Evolutionary conservation across 2,329 filamentous ascomycete species (phyloP), one percentile per base, ranked within the genome.

Genomic region (Aureobasidium subglaciale): DNA sequence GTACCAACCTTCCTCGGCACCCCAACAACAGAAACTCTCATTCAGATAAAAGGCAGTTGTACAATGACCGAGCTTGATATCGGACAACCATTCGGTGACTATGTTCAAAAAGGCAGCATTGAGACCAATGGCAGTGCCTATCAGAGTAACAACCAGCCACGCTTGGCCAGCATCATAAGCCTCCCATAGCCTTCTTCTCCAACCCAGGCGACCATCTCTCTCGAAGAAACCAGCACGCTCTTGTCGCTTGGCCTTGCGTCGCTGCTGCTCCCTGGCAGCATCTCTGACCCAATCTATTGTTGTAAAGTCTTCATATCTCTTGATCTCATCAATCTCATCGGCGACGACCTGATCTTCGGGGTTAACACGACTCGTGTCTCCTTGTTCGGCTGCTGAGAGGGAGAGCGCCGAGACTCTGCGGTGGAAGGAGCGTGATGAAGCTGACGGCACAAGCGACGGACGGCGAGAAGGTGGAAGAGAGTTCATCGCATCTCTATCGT

Each of bases 271-370:
- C 61, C 91, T 86, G 30, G 90, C 87, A 10, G 92, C 91, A 80
- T 99, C 93, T 70, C 99, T 92, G 0, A 99, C 92, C 93, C 93
- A 99, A 72, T 99, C 93, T 80, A 93, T 93, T 1, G 93, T 99
- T 5, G 91, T 96, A 69, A 99, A 99, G 73, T 99, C 93, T 80
- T 83, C 93, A 74, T 99, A 99, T 74, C 92, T 83, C 75, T 96
- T 96, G 69, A 99, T 97, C 76, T 96, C 87, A 24, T 88, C 91
- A 67, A 99, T 96, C 74, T 99, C 93, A 67, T 97, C 91, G 59
- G 90, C 87, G 62, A 95, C 89, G 60, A 86, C 83, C 59, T 85
- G 81, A 65, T 88, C 82, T 55, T 78, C 82, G 25, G 76, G 77
- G 10, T 76, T 73, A 46, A 76, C 74, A 58, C 73, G 73, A 16